A percentile compares a stretch with the other conserved stretches of the same genome.
Evolutionary conservation across 805 yeast genomes (phyloP).

Genomic region (Candida tallmaniae): DNA sequence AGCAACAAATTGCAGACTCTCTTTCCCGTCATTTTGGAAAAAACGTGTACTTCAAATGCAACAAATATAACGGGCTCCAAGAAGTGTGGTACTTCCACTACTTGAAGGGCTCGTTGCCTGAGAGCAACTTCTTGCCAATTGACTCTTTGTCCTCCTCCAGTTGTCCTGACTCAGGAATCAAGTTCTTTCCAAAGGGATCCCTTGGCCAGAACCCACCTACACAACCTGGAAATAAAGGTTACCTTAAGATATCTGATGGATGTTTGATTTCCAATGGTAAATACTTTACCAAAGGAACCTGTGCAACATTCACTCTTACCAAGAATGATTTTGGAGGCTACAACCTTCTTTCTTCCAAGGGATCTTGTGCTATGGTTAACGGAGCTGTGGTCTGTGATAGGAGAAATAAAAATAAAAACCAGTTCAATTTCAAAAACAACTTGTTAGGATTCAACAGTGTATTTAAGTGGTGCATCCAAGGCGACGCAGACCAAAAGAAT

Average conservation of each 20-base stretch:
- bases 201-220: constrained; percentile 19
- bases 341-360: constrained; percentile 63
- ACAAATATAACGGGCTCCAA: constrained; percentile 38
- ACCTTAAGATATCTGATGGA: constrained; percentile 35
- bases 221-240: constrained; percentile 6
- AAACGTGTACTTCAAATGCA: constrained; percentile 34
- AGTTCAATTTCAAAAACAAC: constrained; percentile 42
- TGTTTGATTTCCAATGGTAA: constrained; percentile 83
- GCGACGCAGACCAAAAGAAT: constrained; percentile 12
- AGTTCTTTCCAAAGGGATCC: constrained; percentile 60
- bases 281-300: constrained; percentile 79
- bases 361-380: constrained; percentile 56
- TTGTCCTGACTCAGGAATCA: constrained; percentile 61
- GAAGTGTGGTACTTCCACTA: constrained; percentile 84
- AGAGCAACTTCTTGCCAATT: constrained; percentile 57
- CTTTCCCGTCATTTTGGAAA: constrained; percentile 28
- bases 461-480: constrained; percentile 53
- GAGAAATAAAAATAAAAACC: constrained; percentile 17
- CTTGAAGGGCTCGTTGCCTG: constrained; percentile 65
- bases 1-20: constrained; percentile 27
- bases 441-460: constrained; percentile 59
- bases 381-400: constrained; percentile 19
- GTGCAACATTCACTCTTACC: constrained; percentile 65
- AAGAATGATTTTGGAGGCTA: constrained; percentile 71
- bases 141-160: constrained; percentile 50